phyloP scores from a whole-genome alignment of 2,329 filamentous ascomycete species.

The Colletotrichum liaoningense region DNA sequence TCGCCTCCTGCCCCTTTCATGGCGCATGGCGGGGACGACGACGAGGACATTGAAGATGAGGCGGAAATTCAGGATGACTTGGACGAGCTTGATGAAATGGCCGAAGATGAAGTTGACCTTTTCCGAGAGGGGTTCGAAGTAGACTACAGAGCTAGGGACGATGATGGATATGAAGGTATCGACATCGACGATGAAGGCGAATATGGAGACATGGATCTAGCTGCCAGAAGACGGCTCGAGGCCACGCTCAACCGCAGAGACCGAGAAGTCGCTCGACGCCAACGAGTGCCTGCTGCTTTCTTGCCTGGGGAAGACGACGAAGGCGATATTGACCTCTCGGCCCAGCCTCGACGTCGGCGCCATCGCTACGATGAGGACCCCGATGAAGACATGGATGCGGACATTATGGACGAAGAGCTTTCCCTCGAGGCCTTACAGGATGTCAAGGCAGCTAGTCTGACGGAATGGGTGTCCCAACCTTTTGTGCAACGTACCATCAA shows the following conservation, averaged over 20 bases:
- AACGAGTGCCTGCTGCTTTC: conserved; percentile 78
- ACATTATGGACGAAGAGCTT: conserved; percentile 96
- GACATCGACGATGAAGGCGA: conserved; percentile 84
- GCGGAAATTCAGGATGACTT: conserved; percentile 78
- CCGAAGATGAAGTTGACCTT: conserved; percentile 83
- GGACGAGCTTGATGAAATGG: conserved; percentile 83
- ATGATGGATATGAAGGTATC: conserved; percentile 76
- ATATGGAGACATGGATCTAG: conserved; percentile 76
- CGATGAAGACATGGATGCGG: conserved; percentile 90
- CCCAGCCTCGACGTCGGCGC: conserved; percentile 85
- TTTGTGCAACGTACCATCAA: conserved; percentile 93
- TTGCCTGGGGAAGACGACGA: conserved; percentile 87
- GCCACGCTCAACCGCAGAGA: conserved; percentile 80
- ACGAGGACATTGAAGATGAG: conserved; percentile 79
- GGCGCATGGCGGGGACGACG: conserved; percentile 74
- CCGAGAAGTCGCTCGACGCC: conserved; percentile 74
- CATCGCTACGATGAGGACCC: conserved; percentile 95
- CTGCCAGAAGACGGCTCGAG: conserved; percentile 76
- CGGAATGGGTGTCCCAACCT: conserved; percentile 93
- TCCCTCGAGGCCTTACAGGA: conserved; percentile 92
- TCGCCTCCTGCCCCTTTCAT: conserved; percentile 74
- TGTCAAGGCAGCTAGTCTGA: conserved; percentile 91
- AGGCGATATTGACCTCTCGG: conserved; percentile 84
- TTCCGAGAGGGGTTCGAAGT: conserved; percentile 80
- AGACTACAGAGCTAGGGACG: conserved; percentile 75